Percentiles rank a stretch among this genome's conserved stretches.
These are phyloP conservation scores for Xylaria intraflava DNA, from an alignment of 495 filamentous ascomycete genomes.

Conservation along the genomic window DNA sequence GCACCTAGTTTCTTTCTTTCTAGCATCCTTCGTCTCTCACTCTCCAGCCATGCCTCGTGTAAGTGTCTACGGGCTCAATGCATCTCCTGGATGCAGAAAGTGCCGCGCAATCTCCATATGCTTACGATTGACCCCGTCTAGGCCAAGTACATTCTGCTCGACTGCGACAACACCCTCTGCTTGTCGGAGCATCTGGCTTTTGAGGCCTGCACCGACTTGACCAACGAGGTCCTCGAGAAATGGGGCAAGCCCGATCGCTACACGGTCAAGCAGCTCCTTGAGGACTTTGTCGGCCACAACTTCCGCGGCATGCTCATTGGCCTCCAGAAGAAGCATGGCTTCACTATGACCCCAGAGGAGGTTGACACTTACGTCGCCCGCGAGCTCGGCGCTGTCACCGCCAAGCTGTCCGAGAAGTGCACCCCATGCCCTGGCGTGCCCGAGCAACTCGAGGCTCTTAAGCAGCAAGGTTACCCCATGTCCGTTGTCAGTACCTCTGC, in stretches of 20 bases:
- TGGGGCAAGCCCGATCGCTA: constrained; percentile 63
- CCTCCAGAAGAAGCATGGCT: constrained; percentile 69
- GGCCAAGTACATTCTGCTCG: constrained; percentile 82
- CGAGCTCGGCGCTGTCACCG: constrained; percentile 79
- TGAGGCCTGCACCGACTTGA: constrained; percentile 86
- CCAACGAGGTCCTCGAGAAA: constrained; percentile 79
- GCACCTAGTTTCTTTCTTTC: too few species aligned
- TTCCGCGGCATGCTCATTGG: constrained; percentile 80
- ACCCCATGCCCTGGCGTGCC: constrained; percentile 66
- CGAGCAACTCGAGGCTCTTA: constrained; percentile 60
- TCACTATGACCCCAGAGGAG: constrained; percentile 60
- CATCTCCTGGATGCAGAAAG: neutral
- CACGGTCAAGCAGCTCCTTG: constrained; percentile 70
- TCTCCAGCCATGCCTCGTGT: constrained; percentile 28
- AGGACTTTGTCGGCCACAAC: constrained; percentile 91
- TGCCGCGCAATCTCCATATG: neutral
- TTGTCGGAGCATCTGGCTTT: constrained; percentile 89
- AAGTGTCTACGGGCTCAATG: constrained; percentile 11
- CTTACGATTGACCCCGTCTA: constrained; percentile 26
- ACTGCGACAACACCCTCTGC: constrained; percentile 97
- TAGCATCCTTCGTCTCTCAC: neutral
- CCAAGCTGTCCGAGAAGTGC: constrained; percentile 67
- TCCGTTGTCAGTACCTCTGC: constrained; percentile 80
- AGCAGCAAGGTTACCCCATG: constrained; percentile 59
- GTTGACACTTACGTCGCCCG: constrained; percentile 67